Base-by-base conservation (phyloP, 2,329 filamentous ascomycete genomes). In the Nigrograna mackinnonii region DNA sequence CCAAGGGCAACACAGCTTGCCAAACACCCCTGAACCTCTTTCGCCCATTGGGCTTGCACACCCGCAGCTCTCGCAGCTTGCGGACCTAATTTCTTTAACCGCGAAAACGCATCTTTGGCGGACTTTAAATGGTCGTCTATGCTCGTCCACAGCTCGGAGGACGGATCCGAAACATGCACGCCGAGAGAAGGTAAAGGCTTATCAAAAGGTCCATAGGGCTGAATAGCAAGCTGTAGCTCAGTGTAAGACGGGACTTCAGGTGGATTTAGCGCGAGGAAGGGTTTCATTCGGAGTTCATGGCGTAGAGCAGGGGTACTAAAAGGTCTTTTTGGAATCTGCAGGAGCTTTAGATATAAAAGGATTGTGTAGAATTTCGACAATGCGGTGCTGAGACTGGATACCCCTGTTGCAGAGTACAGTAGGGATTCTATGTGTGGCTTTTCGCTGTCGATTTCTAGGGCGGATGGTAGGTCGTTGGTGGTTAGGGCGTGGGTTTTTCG, bases 211-310 rank as follows among this genome's bases (percentile, higher is more conserved):
- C 67, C 68, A 22, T 61, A 70, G 2, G 64, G 64, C 34, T 62
- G 54, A 5, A 62, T 50, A 6, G 55, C 49, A 3, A 35, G 49
- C 24, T 72, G 66, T 47, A 87, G 89, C 12, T 84, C 79, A 5
- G 82, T 79, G 48, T 81, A 86, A 0, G 79, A 71, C 0, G 87
- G 83, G 11, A 89, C 74, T 45, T 83, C 79, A 0, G 89, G 87
- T 2, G 89, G 75, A 7, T 80, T 78, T 42, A 95, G 79, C 6
- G 73, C 65, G 1, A 85, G 74, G 58, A 95, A 96, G 0, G 90
- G 89, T 57, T 87, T 88, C 89, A 95, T 94, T 44, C 91, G 86
- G 7, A 95, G 72, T 52, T 94, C 87, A 64, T 94, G 91, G 11
- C 89, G 83, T 4, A 91, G 72, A 22, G 76, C 69, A 43, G 87